Evolutionary conservation across 176 grass and related monocot species (phyloP), one percentile per base, ranked within the genome.

Genomic region (Rhynchospora breviuscula): DNA sequence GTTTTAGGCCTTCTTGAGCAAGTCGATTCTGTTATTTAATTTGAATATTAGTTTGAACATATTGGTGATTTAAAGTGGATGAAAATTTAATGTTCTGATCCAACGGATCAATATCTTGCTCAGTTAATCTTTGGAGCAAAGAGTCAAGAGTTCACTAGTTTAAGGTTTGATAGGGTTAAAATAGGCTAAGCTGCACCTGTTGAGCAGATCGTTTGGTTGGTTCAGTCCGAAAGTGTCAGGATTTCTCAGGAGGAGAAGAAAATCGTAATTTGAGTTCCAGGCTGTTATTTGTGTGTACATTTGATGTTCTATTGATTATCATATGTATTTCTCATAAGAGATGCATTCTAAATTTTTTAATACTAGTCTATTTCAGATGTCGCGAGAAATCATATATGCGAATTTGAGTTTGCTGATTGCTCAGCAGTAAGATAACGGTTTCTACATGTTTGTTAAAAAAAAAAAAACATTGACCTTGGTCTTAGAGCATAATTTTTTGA

Each of bases 201-300:
- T 23, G 88, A 90, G 85, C 78, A 90, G 64, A 63, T 72, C n/a
- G 57, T 74, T 68, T 21, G 83, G 18, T 62, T 85, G 53, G 68
- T 81, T 52, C 93, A 91, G 94, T 88, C 91, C n/a, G 89, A 89
- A 77, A 93, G 88, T 81, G 93, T 91, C 83, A 85, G 87, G 88
- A 72, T 59, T 85, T 81, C 81, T 83, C 78, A 87, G 7, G 82
- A 87, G 56, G 82, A 40, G 19, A 82, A 10, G 79, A 87, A 19
- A 87, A 81, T 69, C 82, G 90, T 66, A 89, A 97, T 56, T 90
- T 97, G 84, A 91, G 67, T 84, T 71, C 93, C 43, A 86, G 63
- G 63, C 73, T 93, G 56, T 97, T 87, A 88, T 88, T 65, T 84
- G 8, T 67, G 63, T 46, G 58, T 49, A 82, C 21, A 82, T 66